phyloP scores from a whole-genome alignment of 805 yeast species.

The Candida wancherniae region DNA sequence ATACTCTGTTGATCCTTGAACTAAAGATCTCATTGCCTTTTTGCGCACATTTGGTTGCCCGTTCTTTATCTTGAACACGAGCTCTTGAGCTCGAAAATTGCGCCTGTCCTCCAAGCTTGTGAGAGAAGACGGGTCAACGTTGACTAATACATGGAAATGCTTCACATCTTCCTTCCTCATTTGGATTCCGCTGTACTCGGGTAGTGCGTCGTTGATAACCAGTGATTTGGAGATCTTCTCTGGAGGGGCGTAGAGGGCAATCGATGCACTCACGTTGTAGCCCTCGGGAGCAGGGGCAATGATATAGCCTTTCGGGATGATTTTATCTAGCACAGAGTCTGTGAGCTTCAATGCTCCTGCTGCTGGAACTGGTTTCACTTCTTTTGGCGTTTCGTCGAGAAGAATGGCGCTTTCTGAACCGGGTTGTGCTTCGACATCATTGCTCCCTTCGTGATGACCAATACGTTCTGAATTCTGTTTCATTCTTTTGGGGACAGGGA shows the following conservation, averaged over 20 bases:
- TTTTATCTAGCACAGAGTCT: constrained; percentile 41
- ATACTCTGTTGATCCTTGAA: constrained; percentile 56
- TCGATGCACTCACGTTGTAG: constrained; percentile 19
- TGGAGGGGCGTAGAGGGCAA: constrained; percentile 51
- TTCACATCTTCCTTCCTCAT: constrained; percentile 62
- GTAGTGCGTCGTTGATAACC: constrained; percentile 16
- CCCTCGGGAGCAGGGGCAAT: constrained; percentile 41
- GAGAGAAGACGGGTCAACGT: constrained; percentile 18
- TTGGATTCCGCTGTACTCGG: constrained; percentile 14
- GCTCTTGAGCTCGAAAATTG: constrained; percentile 56
- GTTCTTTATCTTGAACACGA: constrained; percentile 69
- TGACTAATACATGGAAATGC: constrained; percentile 57
- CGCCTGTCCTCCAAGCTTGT: constrained; percentile 40
- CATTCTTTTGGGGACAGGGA: constrained; percentile 1
- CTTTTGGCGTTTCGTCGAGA: not conserved
- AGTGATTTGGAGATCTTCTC: constrained; percentile 28
- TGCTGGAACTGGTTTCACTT: not conserved
- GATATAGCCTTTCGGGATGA: constrained; percentile 52
- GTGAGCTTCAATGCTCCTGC: constrained; percentile 30
- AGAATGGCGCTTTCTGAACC: not conserved
- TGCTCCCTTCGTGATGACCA: not conserved
- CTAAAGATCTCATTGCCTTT: constrained; percentile 58
- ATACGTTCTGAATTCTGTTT: not conserved
- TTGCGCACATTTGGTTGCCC: constrained; percentile 70
- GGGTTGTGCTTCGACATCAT: not conserved